Evolutionary conservation across 2,329 filamentous ascomycete species (phyloP).

Genomic region (Tolypocladium sp.): DNA sequence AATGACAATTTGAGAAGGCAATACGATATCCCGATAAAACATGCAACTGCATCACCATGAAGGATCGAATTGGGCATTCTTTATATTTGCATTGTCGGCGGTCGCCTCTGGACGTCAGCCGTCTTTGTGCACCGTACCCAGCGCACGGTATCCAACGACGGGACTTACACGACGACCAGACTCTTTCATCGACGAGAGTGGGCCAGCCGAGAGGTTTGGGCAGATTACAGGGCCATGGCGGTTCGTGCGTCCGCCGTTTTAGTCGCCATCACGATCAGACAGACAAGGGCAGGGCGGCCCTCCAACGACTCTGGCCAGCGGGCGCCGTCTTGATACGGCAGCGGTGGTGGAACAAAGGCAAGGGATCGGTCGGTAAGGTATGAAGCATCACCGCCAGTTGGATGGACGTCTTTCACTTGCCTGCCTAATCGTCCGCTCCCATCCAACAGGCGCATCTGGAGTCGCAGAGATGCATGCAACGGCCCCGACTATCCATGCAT

Average conservation of each 20-base stretch:
- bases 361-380: too few relatives aligned
- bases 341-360: not conserved
- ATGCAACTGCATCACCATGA: not conserved
- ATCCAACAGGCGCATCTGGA: not conserved
- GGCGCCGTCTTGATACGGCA: not conserved
- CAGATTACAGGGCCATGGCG: not conserved
- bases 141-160: not conserved
- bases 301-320: not conserved
- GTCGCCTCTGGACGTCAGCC: not conserved
- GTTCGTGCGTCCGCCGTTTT: not conserved
- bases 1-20: not conserved
- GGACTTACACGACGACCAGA: not conserved
- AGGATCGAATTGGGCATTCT: not conserved
- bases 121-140: not conserved
- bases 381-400: too few relatives aligned
- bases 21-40: not conserved
- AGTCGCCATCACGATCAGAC: not conserved
- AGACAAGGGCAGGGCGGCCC: not conserved
- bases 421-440: not conserved
- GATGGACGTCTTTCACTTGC: not conserved
- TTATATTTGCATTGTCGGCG: not conserved
- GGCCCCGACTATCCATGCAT: conserved; percentile 1
- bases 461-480: not conserved
- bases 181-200: not conserved
- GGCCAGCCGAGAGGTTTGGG: not conserved